Evolutionary conservation across 179 eudicot genomes (phyloP), one percentile per base, ranked within the genome.

Genomic region (Carnegiea gigantea): DNA sequence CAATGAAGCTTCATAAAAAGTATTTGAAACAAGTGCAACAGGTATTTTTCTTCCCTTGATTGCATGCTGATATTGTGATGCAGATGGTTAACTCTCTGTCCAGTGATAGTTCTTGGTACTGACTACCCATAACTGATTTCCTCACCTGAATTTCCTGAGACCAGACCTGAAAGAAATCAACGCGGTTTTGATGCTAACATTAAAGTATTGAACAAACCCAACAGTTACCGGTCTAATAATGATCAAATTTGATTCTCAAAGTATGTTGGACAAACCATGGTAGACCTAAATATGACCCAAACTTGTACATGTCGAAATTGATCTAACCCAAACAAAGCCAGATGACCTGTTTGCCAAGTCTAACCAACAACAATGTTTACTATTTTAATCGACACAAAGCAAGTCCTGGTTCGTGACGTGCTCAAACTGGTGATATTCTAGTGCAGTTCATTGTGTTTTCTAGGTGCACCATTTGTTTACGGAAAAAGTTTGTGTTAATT

Each of bases 1-100:
- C 99, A 23, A 83, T 96, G 97, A 96, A 96, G 87, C 95, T 96
- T 82, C 99, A 96, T 86, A 96, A 96, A 87, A 93, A 92, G 84
- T 96, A 96, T 84, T 87, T 96, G 79, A 94, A 79, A 85, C 83
- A 70, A 70, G 11, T 36, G 21, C 73, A 87, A 83, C 92, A 89
- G 97, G 98, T 95, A 89, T 80, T 43, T 83, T 80, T 49, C 75
- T 51, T 81, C 24, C 72, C 62, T 57, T 38, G 57, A 51, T 12
- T 77, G 49, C 1, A 44, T 43, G 26, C 43, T n/a, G 6, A 20
- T 21, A 21, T 62, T 9, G 21, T 62, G 68, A 23, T 62, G 13
- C 14, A 24, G 5, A 9, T 62, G 68, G 13, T 23, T 23, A 7
- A 23, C 62, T 14, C 62, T 57, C 15, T 57, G 0, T 57, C 23